Evolutionary conservation across 2,329 filamentous ascomycete genomes (phyloP).

Genomic region (Gliomastix tumulicola): DNA sequence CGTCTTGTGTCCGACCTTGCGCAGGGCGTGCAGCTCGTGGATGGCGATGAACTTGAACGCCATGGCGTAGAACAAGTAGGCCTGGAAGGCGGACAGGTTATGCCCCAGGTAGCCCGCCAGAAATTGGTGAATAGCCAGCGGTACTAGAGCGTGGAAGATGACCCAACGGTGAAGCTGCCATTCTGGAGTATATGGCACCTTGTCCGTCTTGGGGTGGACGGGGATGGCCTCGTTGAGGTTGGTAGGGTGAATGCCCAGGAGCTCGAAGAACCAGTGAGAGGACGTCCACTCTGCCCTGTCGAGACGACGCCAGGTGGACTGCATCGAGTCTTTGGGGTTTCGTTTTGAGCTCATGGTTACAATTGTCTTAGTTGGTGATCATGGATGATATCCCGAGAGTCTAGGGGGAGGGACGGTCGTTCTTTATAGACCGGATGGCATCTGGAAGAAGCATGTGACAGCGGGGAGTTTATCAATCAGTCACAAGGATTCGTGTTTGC

Average conservation of each 20-base stretch:
- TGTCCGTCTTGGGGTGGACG: slow-evolving; percentile 21
- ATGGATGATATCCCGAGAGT: too few species aligned
- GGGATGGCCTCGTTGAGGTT: slow-evolving; percentile 12
- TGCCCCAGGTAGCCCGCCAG: slow-evolving; percentile 7
- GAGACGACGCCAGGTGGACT: slow-evolving; percentile 11
- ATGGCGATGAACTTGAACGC: slow-evolving; percentile 20
- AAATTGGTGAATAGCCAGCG: slow-evolving; percentile 13
- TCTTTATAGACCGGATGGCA: too few species aligned
- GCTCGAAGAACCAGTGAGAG: slow-evolving; percentile 9
- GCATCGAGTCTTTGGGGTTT: slow-evolving; percentile 13
- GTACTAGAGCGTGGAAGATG: slow-evolving; percentile 16
- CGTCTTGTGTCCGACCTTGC: slow-evolving; percentile 18
- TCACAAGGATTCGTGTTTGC: too few species aligned
- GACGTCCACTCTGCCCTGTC: slow-evolving; percentile 9
- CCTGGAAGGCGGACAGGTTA: slow-evolving; percentile 4
- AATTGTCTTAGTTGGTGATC: too few species aligned
- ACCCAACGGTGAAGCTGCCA: slow-evolving; percentile 21
- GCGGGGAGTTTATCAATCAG: too few species aligned
- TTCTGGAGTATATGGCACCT: slow-evolving; percentile 18
- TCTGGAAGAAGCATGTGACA: too few species aligned
- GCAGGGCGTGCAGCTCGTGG: slow-evolving; percentile 17
- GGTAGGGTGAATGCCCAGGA: slow-evolving; percentile 8
- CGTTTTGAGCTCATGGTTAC: too few species aligned
- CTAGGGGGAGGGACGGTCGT: too few species aligned
- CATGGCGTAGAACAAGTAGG: slow-evolving; percentile 15